phyloP scores from a whole-genome alignment of 768 basidiomycete genomes.

The Lactifluus volemus region DNA sequence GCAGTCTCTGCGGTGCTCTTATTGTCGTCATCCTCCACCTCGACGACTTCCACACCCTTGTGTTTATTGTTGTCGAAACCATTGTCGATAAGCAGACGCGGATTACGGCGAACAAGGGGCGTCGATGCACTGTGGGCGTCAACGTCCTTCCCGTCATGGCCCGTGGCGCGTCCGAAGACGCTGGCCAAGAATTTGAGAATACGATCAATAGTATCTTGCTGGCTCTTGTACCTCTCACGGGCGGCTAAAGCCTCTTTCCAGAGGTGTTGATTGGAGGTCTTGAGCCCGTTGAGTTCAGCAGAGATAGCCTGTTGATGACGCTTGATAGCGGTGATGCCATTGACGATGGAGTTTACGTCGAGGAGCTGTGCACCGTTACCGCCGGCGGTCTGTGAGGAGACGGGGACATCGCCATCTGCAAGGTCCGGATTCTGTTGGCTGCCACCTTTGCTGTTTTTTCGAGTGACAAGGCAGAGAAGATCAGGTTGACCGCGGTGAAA shows the following conservation, averaged over 20 bases:
- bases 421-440: conserved; percentile 10
- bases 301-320: conserved; percentile 91
- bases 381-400: conserved; percentile 22
- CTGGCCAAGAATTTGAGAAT: conserved; percentile 93
- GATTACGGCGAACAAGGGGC: conserved; percentile 39
- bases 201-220: conserved; percentile 92
- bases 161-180: conserved; percentile 58
- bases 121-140: conserved; percentile 27
- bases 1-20: conserved; percentile 21
- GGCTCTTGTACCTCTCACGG: conserved; percentile 76
- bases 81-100: conserved; percentile 64
- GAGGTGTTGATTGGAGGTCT: conserved; percentile 77
- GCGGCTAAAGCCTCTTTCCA: conserved; percentile 87
- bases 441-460: conserved; percentile 46
- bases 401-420: conserved; percentile 10
- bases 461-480: conserved; percentile 75
- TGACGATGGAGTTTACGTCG: conserved; percentile 72
- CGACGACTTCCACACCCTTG: conserved; percentile 29
- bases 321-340: conserved; percentile 78
- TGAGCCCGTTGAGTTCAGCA: conserved; percentile 79
- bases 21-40: conserved; percentile 35
- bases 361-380: conserved; percentile 44
- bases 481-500: conserved; percentile 88
- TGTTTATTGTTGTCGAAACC: conserved; percentile 30
- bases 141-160: conserved; percentile 31